phyloP scores from a whole-genome alignment of 2,329 filamentous ascomycete species.

The Botrytis paeoniae region DNA sequence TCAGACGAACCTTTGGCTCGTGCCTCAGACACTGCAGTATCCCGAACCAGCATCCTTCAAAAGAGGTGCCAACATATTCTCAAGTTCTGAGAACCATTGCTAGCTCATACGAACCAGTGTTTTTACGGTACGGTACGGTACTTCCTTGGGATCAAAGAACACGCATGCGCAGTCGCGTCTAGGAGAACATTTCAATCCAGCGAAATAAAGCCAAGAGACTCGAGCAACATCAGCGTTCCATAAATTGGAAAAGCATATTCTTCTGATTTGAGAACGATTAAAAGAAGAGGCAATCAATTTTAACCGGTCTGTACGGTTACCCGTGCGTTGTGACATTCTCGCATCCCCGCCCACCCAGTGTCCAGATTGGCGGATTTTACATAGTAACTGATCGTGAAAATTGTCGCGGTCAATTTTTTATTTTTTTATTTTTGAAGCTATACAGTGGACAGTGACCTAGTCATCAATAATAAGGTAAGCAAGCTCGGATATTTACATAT shows the following conservation, averaged over 20 bases:
- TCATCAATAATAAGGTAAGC: conserved; percentile 26
- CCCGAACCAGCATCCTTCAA: conserved; percentile 23
- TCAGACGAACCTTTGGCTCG: conserved; percentile 37
- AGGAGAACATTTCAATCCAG: not conserved
- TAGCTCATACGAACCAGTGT: not conserved
- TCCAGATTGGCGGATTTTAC: conserved; percentile 34
- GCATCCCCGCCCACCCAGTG: conserved; percentile 27
- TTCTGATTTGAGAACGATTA: conserved; percentile 11
- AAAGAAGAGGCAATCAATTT: conserved; percentile 22
- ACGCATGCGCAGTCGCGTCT: not conserved
- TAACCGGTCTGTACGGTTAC: conserved; percentile 30
- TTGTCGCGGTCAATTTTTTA: conserved; percentile 7
- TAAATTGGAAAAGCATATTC: not conserved
- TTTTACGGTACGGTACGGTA: not conserved
- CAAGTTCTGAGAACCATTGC: not conserved
- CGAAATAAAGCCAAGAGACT: not conserved
- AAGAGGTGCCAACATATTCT: conserved; percentile 2
- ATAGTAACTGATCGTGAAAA: conserved; percentile 25
- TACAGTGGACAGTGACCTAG: conserved; percentile 6
- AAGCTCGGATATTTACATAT: conserved; percentile 34
- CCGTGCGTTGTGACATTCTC: conserved; percentile 34
- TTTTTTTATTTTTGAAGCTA: conserved; percentile 3
- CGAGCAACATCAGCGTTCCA: not conserved
- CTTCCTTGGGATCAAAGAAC: not conserved
- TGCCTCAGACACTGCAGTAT: conserved; percentile 34